Evolutionary conservation across 129 eudicot genomes (phyloP), one percentile per base, ranked within the genome.

Genomic region (sunflower (Helianthus annuus)): DNA sequence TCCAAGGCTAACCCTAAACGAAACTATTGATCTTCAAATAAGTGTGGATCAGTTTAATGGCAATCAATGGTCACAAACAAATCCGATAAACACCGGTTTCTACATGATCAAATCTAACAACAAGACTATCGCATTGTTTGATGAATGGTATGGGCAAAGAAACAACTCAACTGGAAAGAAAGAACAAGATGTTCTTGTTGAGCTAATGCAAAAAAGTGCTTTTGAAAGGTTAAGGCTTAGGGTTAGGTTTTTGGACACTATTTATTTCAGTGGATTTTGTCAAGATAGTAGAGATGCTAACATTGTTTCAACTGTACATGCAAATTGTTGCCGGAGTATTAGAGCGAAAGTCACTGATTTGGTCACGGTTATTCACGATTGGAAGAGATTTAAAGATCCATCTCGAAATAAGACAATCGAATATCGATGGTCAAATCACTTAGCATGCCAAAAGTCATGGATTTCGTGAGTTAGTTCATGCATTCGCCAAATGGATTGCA

Each of bases 71-170:
- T 82, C 93, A 0, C 76, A 70, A 51, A 55, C 5, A 0, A 76
- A 84, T 54, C 56, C 13, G 3, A 87, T 90, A 71, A 90, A 90
- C 85, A 87, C 97, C 0, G 97, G 97, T 19, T 87, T 87, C 67
- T 88, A 91, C 77, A 75, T 38, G 62, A 76, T 91, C 68, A 73
- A 64, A 68, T 87, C 94, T 4, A 90, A 87, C 87, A 78, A 85
- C 70, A 83, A 70, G 49, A 87, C 97, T 1, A 79, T 82, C 5
- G 63, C 85, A 3, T 60, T 90, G 39, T 89, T 86, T 45, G 70
- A 89, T 17, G 62, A 66, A 57, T 84, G 93, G 96, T 85, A 89
- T 66, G 80, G 44, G 6, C 49, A 15, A 51, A 84, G 83, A 49
- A 69, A 80, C 22, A 80, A 70, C 29, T 49, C 90, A 7, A 71